These are phyloP conservation scores for Xylariaceae sp. DNA, from an alignment of 2,329 filamentous ascomycete species.

Conservation along the genomic window DNA sequence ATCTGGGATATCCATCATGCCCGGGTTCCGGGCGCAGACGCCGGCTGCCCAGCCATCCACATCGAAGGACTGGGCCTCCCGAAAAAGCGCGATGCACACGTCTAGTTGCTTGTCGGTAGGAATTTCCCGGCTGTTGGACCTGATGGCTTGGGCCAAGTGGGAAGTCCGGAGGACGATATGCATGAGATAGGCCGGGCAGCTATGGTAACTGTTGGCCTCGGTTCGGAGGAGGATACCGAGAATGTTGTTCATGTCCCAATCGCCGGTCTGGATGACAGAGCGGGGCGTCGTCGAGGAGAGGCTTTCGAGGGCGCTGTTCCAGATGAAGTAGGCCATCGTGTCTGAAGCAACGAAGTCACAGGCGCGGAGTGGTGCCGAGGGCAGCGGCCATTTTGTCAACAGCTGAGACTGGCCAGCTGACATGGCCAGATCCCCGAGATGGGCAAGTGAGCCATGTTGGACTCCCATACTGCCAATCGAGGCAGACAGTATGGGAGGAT, in stretches of 20 bases:
- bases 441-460: neutral
- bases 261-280: constrained; percentile 18
- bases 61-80: constrained; percentile 34
- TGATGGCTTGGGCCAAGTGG: constrained; percentile 32
- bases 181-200: constrained; percentile 29
- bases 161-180: constrained; percentile 38
- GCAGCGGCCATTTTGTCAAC: neutral
- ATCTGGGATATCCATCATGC: constrained; percentile 21
- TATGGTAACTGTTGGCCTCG: constrained; percentile 24
- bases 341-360: constrained; percentile 41
- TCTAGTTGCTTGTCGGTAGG: constrained; percentile 27
- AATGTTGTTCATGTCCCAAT: constrained; percentile 20
- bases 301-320: constrained; percentile 25
- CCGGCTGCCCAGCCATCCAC: constrained; percentile 33
- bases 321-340: constrained; percentile 28
- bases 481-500: constrained; percentile 2
- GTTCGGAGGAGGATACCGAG: constrained; percentile 19
- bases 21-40: constrained; percentile 25
- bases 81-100: constrained; percentile 30
- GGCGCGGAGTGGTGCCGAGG: constrained; percentile 6
- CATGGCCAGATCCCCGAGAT: neutral
- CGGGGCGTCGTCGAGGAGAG: constrained; percentile 29
- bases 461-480: neutral
- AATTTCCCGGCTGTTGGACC: constrained; percentile 14
- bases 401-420: neutral